Percentiles rank a stretch among this genome's conserved stretches.
Conservation (phyloP, 257 asterid species). For the Nicotiana undulata region DNA sequence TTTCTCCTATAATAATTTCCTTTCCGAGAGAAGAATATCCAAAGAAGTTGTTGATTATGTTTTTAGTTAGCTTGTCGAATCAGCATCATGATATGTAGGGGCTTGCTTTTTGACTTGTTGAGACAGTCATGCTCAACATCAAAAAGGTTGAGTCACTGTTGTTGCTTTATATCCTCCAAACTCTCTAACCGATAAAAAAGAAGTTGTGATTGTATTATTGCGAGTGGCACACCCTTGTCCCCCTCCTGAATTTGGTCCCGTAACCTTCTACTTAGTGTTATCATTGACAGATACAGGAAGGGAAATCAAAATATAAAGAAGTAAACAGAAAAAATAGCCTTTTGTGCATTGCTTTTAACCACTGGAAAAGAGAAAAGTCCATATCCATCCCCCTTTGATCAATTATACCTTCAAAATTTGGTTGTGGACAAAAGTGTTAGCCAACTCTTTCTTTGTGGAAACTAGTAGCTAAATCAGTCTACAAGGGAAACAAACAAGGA, state of each 20-base stretch:
- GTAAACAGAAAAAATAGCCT: not conserved
- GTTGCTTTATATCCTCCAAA: slow-evolving; percentile 20
- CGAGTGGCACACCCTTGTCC: slow-evolving; percentile 31
- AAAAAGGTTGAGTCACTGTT: slow-evolving; percentile 26
- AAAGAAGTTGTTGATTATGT: not conserved
- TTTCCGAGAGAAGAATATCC: not conserved
- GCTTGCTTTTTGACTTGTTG: slow-evolving; percentile 5
- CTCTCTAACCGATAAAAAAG: slow-evolving; percentile 1
- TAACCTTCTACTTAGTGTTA: not conserved
- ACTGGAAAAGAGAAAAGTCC: slow-evolving; percentile 4
- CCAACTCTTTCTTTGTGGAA: not conserved
- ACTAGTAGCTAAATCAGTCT: not conserved
- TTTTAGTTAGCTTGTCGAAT: not conserved
- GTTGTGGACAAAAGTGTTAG: not conserved
- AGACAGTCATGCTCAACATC: slow-evolving; percentile 21
- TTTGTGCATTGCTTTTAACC: slow-evolving; percentile 8
- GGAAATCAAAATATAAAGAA: too few species aligned
- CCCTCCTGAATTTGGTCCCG: not conserved
- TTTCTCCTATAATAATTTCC: too few species aligned
- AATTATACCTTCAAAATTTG: not conserved
- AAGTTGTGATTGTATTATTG: slow-evolving; percentile 26
- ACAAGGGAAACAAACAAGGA: not conserved
- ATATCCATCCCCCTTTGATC: not conserved
- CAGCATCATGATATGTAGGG: not conserved
- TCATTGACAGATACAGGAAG: too few species aligned